These are phyloP conservation scores for Rhamnella rubrinervis DNA, from an alignment of 331 rosid genomes.

Conservation along the genomic window DNA sequence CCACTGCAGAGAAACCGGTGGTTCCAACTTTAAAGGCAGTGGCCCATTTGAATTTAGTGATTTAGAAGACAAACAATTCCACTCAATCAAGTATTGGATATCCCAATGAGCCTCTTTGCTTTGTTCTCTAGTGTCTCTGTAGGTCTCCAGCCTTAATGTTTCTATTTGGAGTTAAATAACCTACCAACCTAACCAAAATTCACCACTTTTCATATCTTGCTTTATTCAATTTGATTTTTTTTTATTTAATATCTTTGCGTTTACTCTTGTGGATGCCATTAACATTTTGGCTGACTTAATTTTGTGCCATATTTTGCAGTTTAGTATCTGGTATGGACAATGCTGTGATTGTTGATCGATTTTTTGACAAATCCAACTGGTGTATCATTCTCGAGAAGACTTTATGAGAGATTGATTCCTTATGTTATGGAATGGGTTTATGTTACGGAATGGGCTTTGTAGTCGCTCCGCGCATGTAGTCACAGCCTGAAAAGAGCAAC, in stretches of 20 bases:
- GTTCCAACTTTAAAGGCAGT: too few species aligned
- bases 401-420: constrained; percentile 23
- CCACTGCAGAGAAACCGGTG: too few species aligned
- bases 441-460: too few species aligned
- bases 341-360: constrained; percentile 67
- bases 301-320: constrained; percentile 43
- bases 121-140: constrained; percentile 1
- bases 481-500: background rate
- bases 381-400: constrained; percentile 78
- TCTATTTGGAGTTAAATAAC: background rate
- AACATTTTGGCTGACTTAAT: constrained; percentile 14
- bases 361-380: constrained; percentile 95
- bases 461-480: too few species aligned
- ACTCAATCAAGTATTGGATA: too few species aligned
- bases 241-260: too few species aligned
- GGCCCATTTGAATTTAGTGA: too few species aligned
- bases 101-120: too few species aligned
- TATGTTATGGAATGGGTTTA: background rate
- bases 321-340: constrained; percentile 62
- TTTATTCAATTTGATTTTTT: too few species aligned
- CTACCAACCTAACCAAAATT: background rate
- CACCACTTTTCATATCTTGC: background rate
- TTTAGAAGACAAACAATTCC: too few species aligned
- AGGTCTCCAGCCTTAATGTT: background rate
- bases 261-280: background rate